Percentiles rank a stretch among this genome's conserved stretches.
phyloP scores from a whole-genome alignment of 768 basidiomycete species.

The Hirschioporus abietinus region DNA sequence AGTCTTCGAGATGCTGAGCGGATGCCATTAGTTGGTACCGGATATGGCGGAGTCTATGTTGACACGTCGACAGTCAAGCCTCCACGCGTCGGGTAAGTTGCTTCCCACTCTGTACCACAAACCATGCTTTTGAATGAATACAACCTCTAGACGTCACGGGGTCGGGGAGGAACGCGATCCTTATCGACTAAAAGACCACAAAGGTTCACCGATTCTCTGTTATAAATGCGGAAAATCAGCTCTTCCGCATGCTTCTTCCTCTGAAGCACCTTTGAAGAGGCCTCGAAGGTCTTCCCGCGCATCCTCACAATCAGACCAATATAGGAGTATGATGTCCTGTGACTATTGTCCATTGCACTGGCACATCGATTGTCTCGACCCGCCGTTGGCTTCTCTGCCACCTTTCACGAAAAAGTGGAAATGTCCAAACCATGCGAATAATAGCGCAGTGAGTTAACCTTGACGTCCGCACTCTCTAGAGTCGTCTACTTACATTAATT shows the following conservation, averaged over 20 bases:
- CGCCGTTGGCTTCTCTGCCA: conserved; percentile 83
- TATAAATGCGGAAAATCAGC: conserved; percentile 86
- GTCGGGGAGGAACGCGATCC: conserved; percentile 90
- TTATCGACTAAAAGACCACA: conserved; percentile 79
- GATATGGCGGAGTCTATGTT: conserved; percentile 76
- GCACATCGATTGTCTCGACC: conserved; percentile 95
- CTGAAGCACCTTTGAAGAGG: conserved; percentile 49
- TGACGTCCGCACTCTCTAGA: conserved; percentile 5
- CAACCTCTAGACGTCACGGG: conserved; percentile 62
- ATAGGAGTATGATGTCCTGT: conserved; percentile 82
- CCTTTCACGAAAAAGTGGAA: conserved; percentile 92
- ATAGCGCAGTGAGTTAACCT: conserved; percentile 57
- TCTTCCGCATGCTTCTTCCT: conserved; percentile 48
- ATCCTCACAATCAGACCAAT: conserved; percentile 42
- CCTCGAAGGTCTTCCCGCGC: conserved; percentile 41
- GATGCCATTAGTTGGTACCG: conserved; percentile 58
- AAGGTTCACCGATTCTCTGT: conserved; percentile 80
- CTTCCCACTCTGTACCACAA: conserved; percentile 11
- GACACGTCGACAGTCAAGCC: conserved; percentile 73
- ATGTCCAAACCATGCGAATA: conserved; percentile 97
- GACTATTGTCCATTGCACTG: conserved; percentile 94
- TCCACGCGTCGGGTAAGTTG: conserved; percentile 73
- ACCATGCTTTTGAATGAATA: neutral
- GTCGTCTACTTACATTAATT: conserved; percentile 7
- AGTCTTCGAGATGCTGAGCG: conserved; percentile 5